These are phyloP conservation scores for Ascoidea tarda DNA, from an alignment of 805 yeast genomes.

Conservation along the genomic window DNA sequence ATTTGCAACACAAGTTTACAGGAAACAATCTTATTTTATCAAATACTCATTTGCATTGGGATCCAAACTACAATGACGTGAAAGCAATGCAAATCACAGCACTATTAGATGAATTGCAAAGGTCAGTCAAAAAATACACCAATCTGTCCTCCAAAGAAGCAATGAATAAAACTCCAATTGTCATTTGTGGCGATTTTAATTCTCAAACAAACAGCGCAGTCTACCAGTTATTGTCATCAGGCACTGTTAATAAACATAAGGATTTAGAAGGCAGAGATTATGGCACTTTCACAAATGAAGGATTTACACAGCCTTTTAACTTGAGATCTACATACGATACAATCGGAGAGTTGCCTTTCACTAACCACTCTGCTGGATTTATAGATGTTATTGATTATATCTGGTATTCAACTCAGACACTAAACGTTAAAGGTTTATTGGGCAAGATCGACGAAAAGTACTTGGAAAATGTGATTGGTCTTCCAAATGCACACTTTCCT, in stretches of 20 bases:
- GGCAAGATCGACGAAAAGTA: constrained; percentile 79
- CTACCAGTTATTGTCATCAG: constrained; percentile 74
- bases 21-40: constrained; percentile 64
- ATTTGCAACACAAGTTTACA: constrained; percentile 58
- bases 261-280: constrained; percentile 83
- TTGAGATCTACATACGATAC: constrained; percentile 75
- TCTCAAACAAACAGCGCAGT: constrained; percentile 83
- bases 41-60: constrained; percentile 97
- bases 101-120: constrained; percentile 74
- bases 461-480: constrained; percentile 65
- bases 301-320: constrained; percentile 69
- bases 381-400: constrained; percentile 90
- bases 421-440: constrained; percentile 72
- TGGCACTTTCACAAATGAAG: constrained; percentile 82
- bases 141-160: constrained; percentile 25
- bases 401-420: constrained; percentile 79
- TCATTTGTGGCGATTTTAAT: constrained; percentile 93
- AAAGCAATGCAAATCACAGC: constrained; percentile 93
- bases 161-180: constrained; percentile 50
- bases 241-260: constrained; percentile 60
- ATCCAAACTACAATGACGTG: constrained; percentile 91
- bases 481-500: constrained; percentile 89
- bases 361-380: constrained; percentile 88
- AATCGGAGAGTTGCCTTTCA: constrained; percentile 84
- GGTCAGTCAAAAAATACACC: constrained; percentile 34